Evolutionary conservation across 2,329 filamentous ascomycete genomes (phyloP).

Genomic region (Taxawa tesnikishii): DNA sequence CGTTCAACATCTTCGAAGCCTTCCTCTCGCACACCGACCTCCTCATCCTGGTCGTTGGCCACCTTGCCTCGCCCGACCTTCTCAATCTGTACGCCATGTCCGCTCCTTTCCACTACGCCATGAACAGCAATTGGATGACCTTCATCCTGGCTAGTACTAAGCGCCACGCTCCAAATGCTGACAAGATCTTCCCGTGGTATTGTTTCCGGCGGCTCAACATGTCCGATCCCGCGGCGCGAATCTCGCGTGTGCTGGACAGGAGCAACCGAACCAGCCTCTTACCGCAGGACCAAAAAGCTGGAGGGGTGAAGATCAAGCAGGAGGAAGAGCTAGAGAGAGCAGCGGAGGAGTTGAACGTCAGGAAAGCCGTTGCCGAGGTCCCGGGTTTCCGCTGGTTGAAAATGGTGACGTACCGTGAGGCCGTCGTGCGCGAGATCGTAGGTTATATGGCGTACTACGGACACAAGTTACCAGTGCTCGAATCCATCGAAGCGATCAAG

Average conservation of each 20-base stretch:
- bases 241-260: slow-evolving; percentile 7
- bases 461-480: slow-evolving; percentile 37
- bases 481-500: slow-evolving; percentile 13
- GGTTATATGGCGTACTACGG: slow-evolving; percentile 46
- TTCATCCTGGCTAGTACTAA: slow-evolving; percentile 45
- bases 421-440: slow-evolving; percentile 49
- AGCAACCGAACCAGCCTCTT: neutral
- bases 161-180: slow-evolving; percentile 42
- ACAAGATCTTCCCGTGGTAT: slow-evolving; percentile 47
- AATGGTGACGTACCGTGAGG: slow-evolving; percentile 50
- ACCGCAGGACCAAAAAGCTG: slow-evolving; percentile 10
- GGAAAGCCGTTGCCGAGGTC: slow-evolving; percentile 21
- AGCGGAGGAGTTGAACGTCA: neutral
- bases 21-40: slow-evolving; percentile 34
- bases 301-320: too few species aligned
- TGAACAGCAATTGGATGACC: slow-evolving; percentile 48
- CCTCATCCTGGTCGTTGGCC: slow-evolving; percentile 40
- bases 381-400: slow-evolving; percentile 56
- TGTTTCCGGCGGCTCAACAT: slow-evolving; percentile 47
- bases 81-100: slow-evolving; percentile 54
- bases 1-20: slow-evolving; percentile 21
- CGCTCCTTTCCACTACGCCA: slow-evolving; percentile 46
- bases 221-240: slow-evolving; percentile 39
- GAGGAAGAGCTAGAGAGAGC: neutral
- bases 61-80: slow-evolving; percentile 44